Evolutionary conservation across 2,329 filamentous ascomycete species (phyloP).

Genomic region (Alternaria infectoria): DNA sequence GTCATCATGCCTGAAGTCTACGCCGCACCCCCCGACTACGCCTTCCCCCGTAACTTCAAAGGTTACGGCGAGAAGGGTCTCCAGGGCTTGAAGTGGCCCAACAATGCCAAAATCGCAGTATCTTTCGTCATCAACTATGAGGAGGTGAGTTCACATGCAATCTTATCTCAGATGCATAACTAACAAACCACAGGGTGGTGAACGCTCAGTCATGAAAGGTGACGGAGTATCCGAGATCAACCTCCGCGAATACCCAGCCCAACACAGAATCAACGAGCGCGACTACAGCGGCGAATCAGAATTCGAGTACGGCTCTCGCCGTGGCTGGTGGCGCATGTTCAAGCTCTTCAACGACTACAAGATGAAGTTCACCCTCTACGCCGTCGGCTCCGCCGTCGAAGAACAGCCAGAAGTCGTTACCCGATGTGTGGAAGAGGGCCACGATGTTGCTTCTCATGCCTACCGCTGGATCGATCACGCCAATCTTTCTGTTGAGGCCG

Average conservation of each 20-base stretch:
- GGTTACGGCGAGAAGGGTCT: constrained; percentile 53
- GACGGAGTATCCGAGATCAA: constrained; percentile 41
- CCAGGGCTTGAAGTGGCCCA: constrained; percentile 43
- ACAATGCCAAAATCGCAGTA: constrained; percentile 46
- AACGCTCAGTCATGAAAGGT: constrained; percentile 40
- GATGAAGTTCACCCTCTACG: constrained; percentile 60
- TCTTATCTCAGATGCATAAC: background rate
- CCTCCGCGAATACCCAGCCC: constrained; percentile 47
- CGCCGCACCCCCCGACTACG: constrained; percentile 31
- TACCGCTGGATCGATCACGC: constrained; percentile 62
- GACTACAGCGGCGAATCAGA: constrained; percentile 57
- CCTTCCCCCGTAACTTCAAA: constrained; percentile 49
- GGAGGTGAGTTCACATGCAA: background rate
- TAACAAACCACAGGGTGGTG: constrained; percentile 36
- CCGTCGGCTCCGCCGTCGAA: constrained; percentile 58
- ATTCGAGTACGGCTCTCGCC: constrained; percentile 60
- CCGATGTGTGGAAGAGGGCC: constrained; percentile 57
- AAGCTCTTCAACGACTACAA: constrained; percentile 56
- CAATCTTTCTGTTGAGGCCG: constrained; percentile 53
- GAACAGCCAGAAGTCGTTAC: constrained; percentile 56
- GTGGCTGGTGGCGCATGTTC: constrained; percentile 59
- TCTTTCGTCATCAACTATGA: constrained; percentile 43
- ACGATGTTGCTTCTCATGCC: constrained; percentile 59
- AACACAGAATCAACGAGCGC: constrained; percentile 50
- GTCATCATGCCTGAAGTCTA: constrained; percentile 34